These are phyloP conservation scores for Dioscorea alata DNA, from an alignment of 106 monocot species.

Conservation along the genomic window DNA sequence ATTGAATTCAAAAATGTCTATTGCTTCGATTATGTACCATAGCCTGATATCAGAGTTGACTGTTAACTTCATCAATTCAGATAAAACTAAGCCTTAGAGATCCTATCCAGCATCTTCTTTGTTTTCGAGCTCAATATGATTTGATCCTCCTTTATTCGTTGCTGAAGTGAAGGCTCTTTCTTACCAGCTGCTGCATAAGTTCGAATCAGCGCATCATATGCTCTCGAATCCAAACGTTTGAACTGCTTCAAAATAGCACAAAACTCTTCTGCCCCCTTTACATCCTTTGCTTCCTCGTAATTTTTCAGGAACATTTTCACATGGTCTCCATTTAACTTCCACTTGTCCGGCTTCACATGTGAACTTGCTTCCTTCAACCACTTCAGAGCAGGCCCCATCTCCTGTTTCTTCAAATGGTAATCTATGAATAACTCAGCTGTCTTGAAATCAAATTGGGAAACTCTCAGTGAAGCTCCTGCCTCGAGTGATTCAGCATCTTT, in stretches of 20 bases:
- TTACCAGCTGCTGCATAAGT: constrained; percentile 19
- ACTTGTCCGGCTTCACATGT: constrained; percentile 2
- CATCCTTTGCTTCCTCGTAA: constrained; percentile 44
- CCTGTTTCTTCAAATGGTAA: constrained; percentile 18
- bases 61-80: no score
- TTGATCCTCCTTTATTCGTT: constrained; percentile 19
- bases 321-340: constrained; percentile 25
- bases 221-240: constrained; percentile 12
- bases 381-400: constrained; percentile 14
- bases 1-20: no score
- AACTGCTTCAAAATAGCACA: constrained; percentile 27
- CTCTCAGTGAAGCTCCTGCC: constrained; percentile 12
- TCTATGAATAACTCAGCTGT: constrained; percentile 26
- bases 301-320: constrained; percentile 28
- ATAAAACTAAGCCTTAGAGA: not conserved
- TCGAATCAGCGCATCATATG: constrained; percentile 16
- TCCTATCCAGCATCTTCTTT: constrained; percentile 20
- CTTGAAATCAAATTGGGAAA: constrained; percentile 10
- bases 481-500: constrained; percentile 24
- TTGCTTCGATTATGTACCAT: no score
- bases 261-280: constrained; percentile 33
- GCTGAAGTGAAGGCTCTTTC: constrained; percentile 7
- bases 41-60: no score
- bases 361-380: constrained; percentile 12
- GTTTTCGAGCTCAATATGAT: constrained; percentile 9